Conservation (phyloP, 371 early-diverging fungal genomes). For the Rhizopus arrhizus region DNA sequence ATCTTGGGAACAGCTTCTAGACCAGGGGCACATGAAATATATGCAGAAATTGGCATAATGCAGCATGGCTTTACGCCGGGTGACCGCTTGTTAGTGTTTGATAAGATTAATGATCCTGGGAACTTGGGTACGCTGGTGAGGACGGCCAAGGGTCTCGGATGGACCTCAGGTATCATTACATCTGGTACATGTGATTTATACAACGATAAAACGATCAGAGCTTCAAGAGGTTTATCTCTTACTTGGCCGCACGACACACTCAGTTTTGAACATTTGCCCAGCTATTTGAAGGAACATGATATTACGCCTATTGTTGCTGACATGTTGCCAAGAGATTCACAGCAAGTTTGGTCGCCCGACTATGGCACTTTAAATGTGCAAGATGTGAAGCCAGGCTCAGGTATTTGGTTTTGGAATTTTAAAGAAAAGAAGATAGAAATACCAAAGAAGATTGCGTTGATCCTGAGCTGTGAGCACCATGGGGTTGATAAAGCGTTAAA, state of each 20-base stretch:
- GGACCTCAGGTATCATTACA: slow-evolving; percentile 52
- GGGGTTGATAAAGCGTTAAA: slow-evolving; percentile 41
- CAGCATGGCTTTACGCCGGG: background rate
- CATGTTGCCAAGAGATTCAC: slow-evolving; percentile 38
- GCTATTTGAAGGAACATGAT: slow-evolving; percentile 31
- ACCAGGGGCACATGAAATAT: slow-evolving; percentile 48
- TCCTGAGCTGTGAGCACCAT: slow-evolving; percentile 58
- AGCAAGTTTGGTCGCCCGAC: slow-evolving; percentile 39
- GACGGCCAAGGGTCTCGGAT: slow-evolving; percentile 57
- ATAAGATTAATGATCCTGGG: slow-evolving; percentile 59
- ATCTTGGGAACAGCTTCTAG: slow-evolving; percentile 52
- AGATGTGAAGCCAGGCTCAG: slow-evolving; percentile 12
- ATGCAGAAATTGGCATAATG: slow-evolving; percentile 43
- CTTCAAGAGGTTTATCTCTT: slow-evolving; percentile 50
- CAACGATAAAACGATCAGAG: slow-evolving; percentile 59
- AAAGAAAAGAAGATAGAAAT: slow-evolving; percentile 19
- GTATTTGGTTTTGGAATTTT: slow-evolving; percentile 38
- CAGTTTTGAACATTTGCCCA: slow-evolving; percentile 26
- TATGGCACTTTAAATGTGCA: slow-evolving; percentile 1
- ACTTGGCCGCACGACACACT: slow-evolving; percentile 41
- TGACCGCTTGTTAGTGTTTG: slow-evolving; percentile 46
- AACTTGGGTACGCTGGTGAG: slow-evolving; percentile 59
- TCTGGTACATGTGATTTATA: slow-evolving; percentile 57
- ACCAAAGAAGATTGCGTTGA: slow-evolving; percentile 51
- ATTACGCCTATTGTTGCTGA: slow-evolving; percentile 60